Base-by-base conservation (phyloP, 2,329 filamentous ascomycete species). In the Botrytis sinoallii region DNA sequence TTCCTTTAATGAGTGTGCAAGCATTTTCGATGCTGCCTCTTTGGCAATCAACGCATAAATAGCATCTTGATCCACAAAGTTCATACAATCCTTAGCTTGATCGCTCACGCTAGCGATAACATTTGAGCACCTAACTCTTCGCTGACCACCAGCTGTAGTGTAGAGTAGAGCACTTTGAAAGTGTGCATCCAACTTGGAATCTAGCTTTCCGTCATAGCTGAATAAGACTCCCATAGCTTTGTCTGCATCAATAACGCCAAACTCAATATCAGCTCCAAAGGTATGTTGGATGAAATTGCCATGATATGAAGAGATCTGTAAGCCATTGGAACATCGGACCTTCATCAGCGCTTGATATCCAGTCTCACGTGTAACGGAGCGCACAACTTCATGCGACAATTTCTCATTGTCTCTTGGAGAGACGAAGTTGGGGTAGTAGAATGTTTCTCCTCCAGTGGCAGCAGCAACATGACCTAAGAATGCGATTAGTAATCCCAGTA, bases 311-410 rank as follows among this genome's bases (percentile, higher is more conserved):
- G 93, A 90, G 25, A 99, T 92, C 81, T 99, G 96, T 70, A 99
- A 86, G 29, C 96, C 96, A 79, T 97, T 99, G 29, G 95, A 98
- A 84, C 96, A 99, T 75, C 96, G 92, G 74, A 99, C 95, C 86
- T 99, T 99, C 93, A 99, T 97, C 78, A 99, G 85, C 32, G 94
- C 94, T 83, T 98, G 95, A 85, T 93, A 98, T 35, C 96, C 96
- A 65, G 95, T 97, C 82, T 98, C 95, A 76, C 96, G 88, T 4
- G 91, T 94, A 44, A 98, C 90, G 0, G 93, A 90, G 80, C 98
- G 95, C 77, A 91, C 89, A 76, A 99, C 90, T 84, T 99, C 96
- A 66, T 92, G 88, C 3, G 91, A 92, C 57, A 99, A 84, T 84
- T 95, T 97, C 73, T 93, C 87, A 61, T 91, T 90, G 82, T 99